Evolutionary conservation across 345 rosid genomes (phyloP), one percentile per base, ranked within the genome.

Genomic region (Lagerstroemia speciosa): DNA sequence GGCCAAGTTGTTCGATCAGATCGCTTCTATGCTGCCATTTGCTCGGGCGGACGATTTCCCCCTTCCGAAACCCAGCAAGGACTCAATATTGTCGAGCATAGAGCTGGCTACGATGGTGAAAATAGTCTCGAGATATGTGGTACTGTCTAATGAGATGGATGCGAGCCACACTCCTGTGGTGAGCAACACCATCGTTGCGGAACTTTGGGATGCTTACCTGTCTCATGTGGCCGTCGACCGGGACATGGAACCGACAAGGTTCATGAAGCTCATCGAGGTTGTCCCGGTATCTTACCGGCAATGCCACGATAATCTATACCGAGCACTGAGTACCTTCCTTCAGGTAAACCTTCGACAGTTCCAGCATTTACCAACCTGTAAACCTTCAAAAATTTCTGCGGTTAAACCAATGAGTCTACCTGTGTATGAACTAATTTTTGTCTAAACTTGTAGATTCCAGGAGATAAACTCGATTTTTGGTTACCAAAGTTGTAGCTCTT

Each of bases 291-390:
- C 86, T 24, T 82, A 67, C 67, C 82, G 93, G 72, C 85, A 78
- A 45, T 76, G 75, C 79, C 93, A 90, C 70, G 89, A 90, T 75
- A 79, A 83, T 75, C 87, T 90, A 60, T 90, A 90, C 75, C 68
- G 79, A 75, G 90, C 93, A 71, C 46, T 81, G 67, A 86, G 79
- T 75, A 76, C 72, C 52, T 90, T 86, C 79, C 84, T 86, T 11
- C 83, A 83, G 86, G 92, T 84, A 76, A 70, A 19, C 37, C 5
- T 30, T 40, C 45, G 15, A 66, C 26, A 58, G 33, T 67, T 31
- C 45, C 20, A 60, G 22, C 8, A 26, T 27, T 30, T 33, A 48
- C 12, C 4, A 4, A 48, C 46, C 46, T 36, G 38, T 36, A 36
- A 36, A 4, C 46, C 14, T 41, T 41, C 46, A 41, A 41, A 41